Evolutionary conservation across 768 basidiomycete genomes (phyloP), one percentile per base, ranked within the genome.

Genomic region (Lactifluus piperatus): DNA sequence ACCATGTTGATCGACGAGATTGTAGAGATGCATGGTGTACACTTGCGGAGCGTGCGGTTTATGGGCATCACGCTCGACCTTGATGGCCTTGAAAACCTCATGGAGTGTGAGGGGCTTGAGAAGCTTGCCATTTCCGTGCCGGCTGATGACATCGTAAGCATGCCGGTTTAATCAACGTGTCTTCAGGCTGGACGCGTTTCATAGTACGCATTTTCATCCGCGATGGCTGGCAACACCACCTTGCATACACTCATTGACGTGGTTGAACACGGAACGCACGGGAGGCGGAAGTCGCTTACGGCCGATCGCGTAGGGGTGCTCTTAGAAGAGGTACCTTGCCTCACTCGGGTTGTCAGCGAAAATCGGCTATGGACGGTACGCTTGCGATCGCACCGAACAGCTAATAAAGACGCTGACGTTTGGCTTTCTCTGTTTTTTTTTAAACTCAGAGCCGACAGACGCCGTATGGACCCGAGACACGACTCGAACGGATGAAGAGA

Each of bases 341-440:
- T 65, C 48, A 37, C 48, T 20, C 50, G 51, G 27, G 64, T 65
- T 36, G 43, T 65, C 51, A 65, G 62, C 41, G 57, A 51, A 27
- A 63, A 50, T 56, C 62, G 64, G 39, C 22, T 56, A 34, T 65
- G 62, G 64, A 63, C 64, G 62, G 64, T 65, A 44, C 5, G 62
- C 52, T 24, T 22, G 13, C 37, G 48, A 57, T 57, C 39, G 39
- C 29, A 10, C 24, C 30, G 16, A 18, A 11, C 16, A 20, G 51
- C 13, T 56, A 30, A n/a, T n/a, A n/a, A n/a, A 16, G 48, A 44
- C 34, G 24, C 59, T 62, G 51, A 64, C 56, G 59, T 56, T 51
- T 56, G 54, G 48, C 41, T 56, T 58, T 52, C 36, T 51, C 32
- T 26, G 16, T 13, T 34, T 57, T 54, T n/a, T 34, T 50, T 46